A percentile compares a stretch with the other conserved stretches of the same genome.
Conservation (phyloP, 768 basidiomycete species). For the Tylopilus intermedius region DNA sequence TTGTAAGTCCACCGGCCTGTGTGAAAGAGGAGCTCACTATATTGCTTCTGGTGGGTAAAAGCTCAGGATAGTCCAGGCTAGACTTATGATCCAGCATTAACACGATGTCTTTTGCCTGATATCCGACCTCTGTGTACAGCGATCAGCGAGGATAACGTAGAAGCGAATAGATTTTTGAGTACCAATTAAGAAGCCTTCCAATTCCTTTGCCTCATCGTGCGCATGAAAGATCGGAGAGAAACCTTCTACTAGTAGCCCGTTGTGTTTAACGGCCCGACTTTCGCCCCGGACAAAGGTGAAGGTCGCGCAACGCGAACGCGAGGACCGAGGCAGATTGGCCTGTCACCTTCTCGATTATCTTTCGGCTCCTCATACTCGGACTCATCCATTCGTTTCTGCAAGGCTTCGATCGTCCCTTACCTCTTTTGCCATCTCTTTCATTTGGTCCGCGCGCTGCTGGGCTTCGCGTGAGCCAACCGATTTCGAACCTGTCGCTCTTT, state of each 20-base stretch:
- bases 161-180: not conserved
- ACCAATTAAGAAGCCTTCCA: conserved; percentile 24
- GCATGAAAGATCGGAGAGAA: conserved; percentile 3
- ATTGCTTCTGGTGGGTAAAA: conserved; percentile 40
- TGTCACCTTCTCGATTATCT: not conserved
- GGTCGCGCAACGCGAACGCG: conserved; percentile 13
- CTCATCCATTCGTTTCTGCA: conserved; percentile 11
- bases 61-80: conserved; percentile 15
- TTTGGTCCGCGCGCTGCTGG: conserved; percentile 6
- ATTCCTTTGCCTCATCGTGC: conserved; percentile 14
- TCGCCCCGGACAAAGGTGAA: conserved; percentile 46
- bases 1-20: not conserved
- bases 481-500: conserved; percentile 33
- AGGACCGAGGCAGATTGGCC: not conserved
- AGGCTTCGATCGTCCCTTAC: conserved; percentile 17
- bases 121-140: conserved; percentile 28
- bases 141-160: not conserved
- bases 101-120: conserved; percentile 36
- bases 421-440: conserved; percentile 21
- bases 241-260: not conserved
- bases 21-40: conserved; percentile 34
- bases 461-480: not conserved
- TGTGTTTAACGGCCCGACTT: conserved; percentile 38
- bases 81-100: conserved; percentile 38
- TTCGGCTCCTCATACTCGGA: conserved; percentile 9